Base-by-base conservation (phyloP, 2,329 filamentous ascomycete species). In the Fusarium sp. region DNA sequence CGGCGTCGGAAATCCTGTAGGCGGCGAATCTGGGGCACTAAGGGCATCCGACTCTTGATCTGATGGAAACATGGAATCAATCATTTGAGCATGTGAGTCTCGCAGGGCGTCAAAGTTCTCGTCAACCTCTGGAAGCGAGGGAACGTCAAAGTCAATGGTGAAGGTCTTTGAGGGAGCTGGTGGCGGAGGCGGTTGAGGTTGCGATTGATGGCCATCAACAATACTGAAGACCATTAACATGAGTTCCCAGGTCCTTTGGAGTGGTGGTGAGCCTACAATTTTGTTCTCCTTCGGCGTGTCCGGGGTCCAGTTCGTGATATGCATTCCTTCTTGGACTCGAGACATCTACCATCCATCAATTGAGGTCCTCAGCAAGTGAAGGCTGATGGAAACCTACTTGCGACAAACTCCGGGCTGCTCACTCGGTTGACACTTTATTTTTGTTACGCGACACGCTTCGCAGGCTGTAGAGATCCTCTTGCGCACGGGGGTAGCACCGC, bases 381-480 rank as follows among this genome's bases (percentile, higher is more conserved):
- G 18, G 39, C 32, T 9, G 9, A 8, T 3, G n/a, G 14, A 54
- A 50, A n/a, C 71, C 66, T 82, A 89, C 88, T 87, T 86, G 79
- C 84, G 85, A 76, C 88, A 90, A 34, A 88, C 86, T 13, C 84
- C 84, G 4, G 84, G 80, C 74, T 87, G 85, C 30, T 83, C 82
- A 67, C 86, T 86, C 6, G 85, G 80, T 70, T 85, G 85, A 72
- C 88, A 90, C 66, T 86, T 88, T 25, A 89, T 83, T 81, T 90
- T 90, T 66, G 87, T 86, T 13, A 81, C 83, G 64, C 88, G 82
- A 71, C 88, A 90, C 3, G 87, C 86, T 78, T 90, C 88, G 66
- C 88, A 90, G 23, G 88, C 83, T 81, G 90, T 83, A 20, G 77
- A 77, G 18, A 79, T 58, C 45, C 80, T 77, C 70, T 82, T 81